These are phyloP conservation scores for Neocatenulostroma microsporum DNA, from an alignment of 2,329 filamentous ascomycete species.

Conservation along the genomic window DNA sequence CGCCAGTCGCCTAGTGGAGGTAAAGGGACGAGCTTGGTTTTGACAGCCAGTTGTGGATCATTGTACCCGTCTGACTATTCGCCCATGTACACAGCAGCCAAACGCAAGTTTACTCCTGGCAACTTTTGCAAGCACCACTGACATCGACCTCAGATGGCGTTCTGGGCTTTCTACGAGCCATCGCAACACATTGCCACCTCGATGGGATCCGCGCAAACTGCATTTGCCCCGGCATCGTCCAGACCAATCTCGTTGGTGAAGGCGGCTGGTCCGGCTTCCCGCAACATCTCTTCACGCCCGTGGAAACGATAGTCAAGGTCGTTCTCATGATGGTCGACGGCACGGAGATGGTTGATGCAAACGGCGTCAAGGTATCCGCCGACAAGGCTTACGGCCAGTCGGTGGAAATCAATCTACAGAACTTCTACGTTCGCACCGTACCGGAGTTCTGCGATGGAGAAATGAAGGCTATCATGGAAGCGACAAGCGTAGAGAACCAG, in stretches of 20 bases:
- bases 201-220: constrained; percentile 35
- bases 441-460: constrained; percentile 21
- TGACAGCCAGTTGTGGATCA: constrained; percentile 6
- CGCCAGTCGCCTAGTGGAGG: constrained; percentile 4
- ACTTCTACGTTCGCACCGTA: constrained; percentile 19
- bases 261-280: constrained; percentile 31
- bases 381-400: constrained; percentile 20
- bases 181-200: constrained; percentile 27
- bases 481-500: constrained; percentile 25
- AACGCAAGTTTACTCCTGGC: constrained; percentile 13
- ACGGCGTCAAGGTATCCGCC: constrained; percentile 7
- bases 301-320: constrained; percentile 23
- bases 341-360: constrained; percentile 13
- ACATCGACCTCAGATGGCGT: constrained; percentile 23
- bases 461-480: constrained; percentile 26
- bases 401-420: constrained; percentile 21
- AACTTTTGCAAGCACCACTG: background rate
- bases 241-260: constrained; percentile 29
- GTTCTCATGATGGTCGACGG: constrained; percentile 28
- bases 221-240: constrained; percentile 33
- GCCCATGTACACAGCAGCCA: constrained; percentile 34
- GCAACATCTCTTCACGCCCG: constrained; percentile 28
- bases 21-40: background rate
- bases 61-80: constrained; percentile 27
- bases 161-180: constrained; percentile 34